phyloP scores from a whole-genome alignment of 306 rosid species.

The Vachellia collinsii region DNA sequence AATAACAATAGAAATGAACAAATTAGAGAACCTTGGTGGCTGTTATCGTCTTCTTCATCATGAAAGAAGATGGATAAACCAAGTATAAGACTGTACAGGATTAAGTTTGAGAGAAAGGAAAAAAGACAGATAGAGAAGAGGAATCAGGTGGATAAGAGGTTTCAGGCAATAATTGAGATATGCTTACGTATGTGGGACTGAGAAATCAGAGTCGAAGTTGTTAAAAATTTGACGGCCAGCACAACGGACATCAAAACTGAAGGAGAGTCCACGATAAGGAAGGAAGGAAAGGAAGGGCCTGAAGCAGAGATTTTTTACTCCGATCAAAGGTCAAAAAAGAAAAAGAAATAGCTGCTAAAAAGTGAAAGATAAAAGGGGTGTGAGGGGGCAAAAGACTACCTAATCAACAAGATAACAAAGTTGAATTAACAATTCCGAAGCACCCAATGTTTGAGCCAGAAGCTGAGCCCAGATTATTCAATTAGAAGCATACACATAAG shows the following conservation, averaged over 20 bases:
- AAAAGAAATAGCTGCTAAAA: slow-evolving; percentile 30
- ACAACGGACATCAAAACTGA: slow-evolving; percentile 11
- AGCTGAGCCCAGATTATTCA: slow-evolving; percentile 38
- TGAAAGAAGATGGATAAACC: slow-evolving; percentile 29
- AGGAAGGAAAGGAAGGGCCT: slow-evolving; percentile 29
- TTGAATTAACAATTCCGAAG: slow-evolving; percentile 29
- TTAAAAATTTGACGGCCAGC: slow-evolving; percentile 14
- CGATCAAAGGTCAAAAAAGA: slow-evolving; percentile 30
- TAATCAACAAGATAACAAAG: slow-evolving; percentile 26
- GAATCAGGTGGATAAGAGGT: neutral
- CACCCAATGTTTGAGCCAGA: slow-evolving; percentile 33
- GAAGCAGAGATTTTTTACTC: slow-evolving; percentile 9
- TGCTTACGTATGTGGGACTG: slow-evolving; percentile 16
- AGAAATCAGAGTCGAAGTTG: slow-evolving; percentile 29
- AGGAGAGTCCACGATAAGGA: slow-evolving; percentile 30
- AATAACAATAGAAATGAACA: slow-evolving; percentile 25
- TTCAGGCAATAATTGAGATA: slow-evolving; percentile 12
- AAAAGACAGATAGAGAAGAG: neutral
- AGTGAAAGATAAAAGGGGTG: slow-evolving; percentile 6
- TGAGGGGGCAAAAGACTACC: slow-evolving; percentile 22
- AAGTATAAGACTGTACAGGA: neutral
- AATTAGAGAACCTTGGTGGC: slow-evolving; percentile 19
- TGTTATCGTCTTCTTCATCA: slow-evolving; percentile 35
- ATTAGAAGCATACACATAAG: slow-evolving; percentile 3
- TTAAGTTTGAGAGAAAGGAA: slow-evolving; percentile 4